phyloP scores from a whole-genome alignment of 2,329 filamentous ascomycete species.

The Simplicillium aogashimaense region DNA sequence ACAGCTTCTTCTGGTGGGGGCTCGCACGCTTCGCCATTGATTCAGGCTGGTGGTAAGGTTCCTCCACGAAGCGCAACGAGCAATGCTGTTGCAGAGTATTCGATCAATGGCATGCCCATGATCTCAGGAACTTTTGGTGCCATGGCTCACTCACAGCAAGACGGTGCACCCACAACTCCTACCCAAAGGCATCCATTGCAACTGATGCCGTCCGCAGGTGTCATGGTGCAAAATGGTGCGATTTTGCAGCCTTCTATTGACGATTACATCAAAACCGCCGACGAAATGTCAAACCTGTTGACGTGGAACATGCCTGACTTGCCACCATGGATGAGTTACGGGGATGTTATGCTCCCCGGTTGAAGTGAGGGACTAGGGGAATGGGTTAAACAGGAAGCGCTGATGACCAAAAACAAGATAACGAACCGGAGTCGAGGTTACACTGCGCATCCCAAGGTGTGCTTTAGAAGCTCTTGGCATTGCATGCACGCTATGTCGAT shows the following conservation, averaged over 20 bases:
- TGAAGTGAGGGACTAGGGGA: neutral
- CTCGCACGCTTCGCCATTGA: conserved; percentile 6
- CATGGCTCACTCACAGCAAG: conserved; percentile 1
- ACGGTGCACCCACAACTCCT: too few relatives aligned
- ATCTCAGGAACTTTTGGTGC: neutral
- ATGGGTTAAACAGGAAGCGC: too few relatives aligned
- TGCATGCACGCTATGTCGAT: too few relatives aligned
- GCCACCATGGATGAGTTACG: conserved; percentile 7
- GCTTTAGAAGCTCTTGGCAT: too few relatives aligned
- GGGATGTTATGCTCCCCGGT: conserved; percentile 3
- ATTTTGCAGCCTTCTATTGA: conserved; percentile 10
- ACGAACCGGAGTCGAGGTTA: too few relatives aligned
- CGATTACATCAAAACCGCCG: conserved; percentile 14
- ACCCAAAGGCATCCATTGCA: conserved; percentile 4
- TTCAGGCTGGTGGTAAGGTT: conserved; percentile 7
- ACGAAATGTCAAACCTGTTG: conserved; percentile 14
- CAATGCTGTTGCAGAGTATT: neutral
- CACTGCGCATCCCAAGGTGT: too few relatives aligned
- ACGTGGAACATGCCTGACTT: conserved; percentile 13
- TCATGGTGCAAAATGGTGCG: conserved; percentile 8
- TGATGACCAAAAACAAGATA: too few relatives aligned
- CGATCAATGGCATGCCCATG: conserved; percentile 5
- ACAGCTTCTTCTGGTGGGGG: conserved; percentile 6
- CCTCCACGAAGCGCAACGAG: neutral
- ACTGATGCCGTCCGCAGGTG: conserved; percentile 7